Evolutionary conservation across 352 stramenopile species (phyloP), one percentile per base, ranked within the genome.

Genomic region (Phytophthora tubulina): DNA sequence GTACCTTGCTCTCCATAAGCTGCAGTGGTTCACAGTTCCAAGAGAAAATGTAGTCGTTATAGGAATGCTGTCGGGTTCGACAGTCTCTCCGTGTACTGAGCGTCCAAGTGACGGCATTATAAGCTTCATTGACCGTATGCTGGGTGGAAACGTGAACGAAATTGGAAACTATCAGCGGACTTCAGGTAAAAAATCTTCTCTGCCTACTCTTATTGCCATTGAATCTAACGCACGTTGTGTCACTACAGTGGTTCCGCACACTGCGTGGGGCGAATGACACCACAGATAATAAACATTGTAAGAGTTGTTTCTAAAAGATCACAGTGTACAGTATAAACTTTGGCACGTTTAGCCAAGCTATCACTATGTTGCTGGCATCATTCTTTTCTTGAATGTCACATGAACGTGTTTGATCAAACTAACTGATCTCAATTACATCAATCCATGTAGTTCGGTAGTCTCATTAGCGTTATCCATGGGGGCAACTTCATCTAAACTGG

Each of bases 1-100:
- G 32, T 72, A 56, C 33, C 55, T 75, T 3, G 62, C 55, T 6
- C 3, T 72, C 0, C 39, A 71, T 35, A 51, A 63, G 13, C 32
- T 75, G 3, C 44, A 72, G 33, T 75, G 62, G 55, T 21, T 54
- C 13, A 7, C 13, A 5, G 55, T 64, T 3, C 55, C 62, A n/a
- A 27, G 33, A 46, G 33, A 58, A 2, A 33, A 56, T 32, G 41
- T 56, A 56, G 50, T 56, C 6, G 50, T 56, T 31, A 56, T 56
- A 30, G 50, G 50, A 31, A 10, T 42, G 30, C 15, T 56, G 32
- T 56, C 14, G 0, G 30, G 32, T 0, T 56, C 50, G 38, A 51
- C 45, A 21, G 68, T 63, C 2, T 33, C 57, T 15, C 39, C 38
- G 6, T 63, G 55, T 17, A 42, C 4, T 21, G 54, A 75, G 27